These are phyloP conservation scores for Lentinula novae-zelandiae DNA, from an alignment of 1,284 basidiomycete genomes.

Conservation along the genomic window DNA sequence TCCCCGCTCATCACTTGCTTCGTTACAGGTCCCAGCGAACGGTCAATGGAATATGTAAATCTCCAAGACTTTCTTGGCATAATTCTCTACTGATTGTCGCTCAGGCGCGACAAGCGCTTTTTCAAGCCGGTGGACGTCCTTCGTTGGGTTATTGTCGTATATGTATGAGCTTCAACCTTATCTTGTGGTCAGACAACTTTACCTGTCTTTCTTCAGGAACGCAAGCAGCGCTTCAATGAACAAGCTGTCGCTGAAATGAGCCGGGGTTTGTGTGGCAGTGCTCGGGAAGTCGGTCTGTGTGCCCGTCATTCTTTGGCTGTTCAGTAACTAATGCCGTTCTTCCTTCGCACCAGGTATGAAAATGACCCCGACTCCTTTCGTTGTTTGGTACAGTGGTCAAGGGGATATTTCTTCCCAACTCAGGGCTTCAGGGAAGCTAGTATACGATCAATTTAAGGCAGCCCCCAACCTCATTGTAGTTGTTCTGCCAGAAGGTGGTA, in stretches of 20 bases:
- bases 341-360: constrained; percentile 41
- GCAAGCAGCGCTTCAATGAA: background rate
- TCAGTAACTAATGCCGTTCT: background rate
- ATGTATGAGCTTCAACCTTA: constrained; percentile 18
- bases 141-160: constrained; percentile 62
- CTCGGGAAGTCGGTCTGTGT: constrained; percentile 52
- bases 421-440: constrained; percentile 34
- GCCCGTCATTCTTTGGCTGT: background rate
- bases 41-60: constrained; percentile 8
- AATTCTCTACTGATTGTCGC: background rate
- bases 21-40: background rate
- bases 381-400: constrained; percentile 53
- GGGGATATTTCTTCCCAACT: constrained; percentile 47
- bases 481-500: constrained; percentile 68
- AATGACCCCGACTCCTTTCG: constrained; percentile 39
- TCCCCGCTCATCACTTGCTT: background rate
- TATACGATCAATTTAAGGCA: constrained; percentile 26
- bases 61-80: background rate
- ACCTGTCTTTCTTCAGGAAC: background rate
- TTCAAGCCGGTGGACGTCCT: constrained; percentile 45
- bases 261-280: constrained; percentile 40
- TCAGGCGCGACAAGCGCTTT: constrained; percentile 65
- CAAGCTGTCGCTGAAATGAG: constrained; percentile 46
- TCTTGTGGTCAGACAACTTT: background rate
- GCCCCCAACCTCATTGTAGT: constrained; percentile 60